phyloP scores from a whole-genome alignment of 2,329 filamentous ascomycete species.

The Cordyceps fumosorosea region DNA sequence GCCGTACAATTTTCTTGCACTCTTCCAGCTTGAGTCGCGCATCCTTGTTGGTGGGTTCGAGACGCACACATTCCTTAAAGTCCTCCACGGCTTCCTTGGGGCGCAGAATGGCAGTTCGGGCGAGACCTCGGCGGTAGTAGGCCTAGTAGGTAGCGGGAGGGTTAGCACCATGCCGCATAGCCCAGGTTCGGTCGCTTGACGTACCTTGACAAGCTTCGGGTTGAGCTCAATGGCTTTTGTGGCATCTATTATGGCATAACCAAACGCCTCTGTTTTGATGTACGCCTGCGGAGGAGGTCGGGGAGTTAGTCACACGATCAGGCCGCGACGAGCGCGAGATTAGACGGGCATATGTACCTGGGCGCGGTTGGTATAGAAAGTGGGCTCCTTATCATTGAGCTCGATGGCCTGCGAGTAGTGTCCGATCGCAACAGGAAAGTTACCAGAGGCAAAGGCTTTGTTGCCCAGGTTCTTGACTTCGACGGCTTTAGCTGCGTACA shows the following conservation, averaged over 20 bases:
- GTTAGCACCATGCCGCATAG: not conserved
- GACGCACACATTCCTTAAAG: constrained; percentile 83
- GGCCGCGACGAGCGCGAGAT: constrained; percentile 6
- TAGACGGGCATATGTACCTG: constrained; percentile 48
- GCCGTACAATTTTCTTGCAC: constrained; percentile 90
- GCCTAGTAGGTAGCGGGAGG: constrained; percentile 47
- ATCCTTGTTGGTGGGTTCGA: constrained; percentile 83
- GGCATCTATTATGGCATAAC: constrained; percentile 85
- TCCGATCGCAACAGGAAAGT: constrained; percentile 77
- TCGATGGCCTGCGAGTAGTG: constrained; percentile 85
- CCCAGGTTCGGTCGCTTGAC: constrained; percentile 14
- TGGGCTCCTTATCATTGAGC: constrained; percentile 72
- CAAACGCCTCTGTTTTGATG: constrained; percentile 92
- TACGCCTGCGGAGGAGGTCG: constrained; percentile 56
- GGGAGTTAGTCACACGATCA: constrained; percentile 42
- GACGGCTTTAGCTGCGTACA: constrained; percentile 51
- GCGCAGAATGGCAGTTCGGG: constrained; percentile 83
- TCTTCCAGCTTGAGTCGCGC: constrained; percentile 86
- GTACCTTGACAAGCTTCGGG: constrained; percentile 79
- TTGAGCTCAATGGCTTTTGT: constrained; percentile 88
- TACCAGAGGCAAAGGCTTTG: constrained; percentile 79
- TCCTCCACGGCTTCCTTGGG: constrained; percentile 85
- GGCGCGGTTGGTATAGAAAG: constrained; percentile 90
- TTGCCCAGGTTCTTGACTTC: constrained; percentile 92
- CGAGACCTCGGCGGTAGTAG: constrained; percentile 88